phyloP scores from a whole-genome alignment of 2,329 filamentous ascomycete genomes.

The Penicillium sp. region DNA sequence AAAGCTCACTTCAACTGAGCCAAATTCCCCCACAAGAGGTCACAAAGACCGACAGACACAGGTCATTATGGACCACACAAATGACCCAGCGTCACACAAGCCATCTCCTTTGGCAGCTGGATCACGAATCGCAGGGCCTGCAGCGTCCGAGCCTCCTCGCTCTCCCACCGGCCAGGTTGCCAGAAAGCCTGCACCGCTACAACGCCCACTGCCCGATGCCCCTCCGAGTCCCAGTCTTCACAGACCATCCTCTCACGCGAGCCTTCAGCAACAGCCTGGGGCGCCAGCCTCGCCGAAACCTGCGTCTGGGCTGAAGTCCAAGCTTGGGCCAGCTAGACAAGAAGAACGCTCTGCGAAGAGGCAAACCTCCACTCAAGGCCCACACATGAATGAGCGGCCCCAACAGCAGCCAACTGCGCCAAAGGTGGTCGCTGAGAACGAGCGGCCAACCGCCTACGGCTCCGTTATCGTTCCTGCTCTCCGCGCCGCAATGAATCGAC shows the following conservation, averaged over 20 bases:
- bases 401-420: conserved; percentile 29
- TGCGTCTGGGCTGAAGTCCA: conserved; percentile 28
- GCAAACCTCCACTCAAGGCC: conserved; percentile 23
- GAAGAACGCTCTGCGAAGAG: conserved; percentile 17
- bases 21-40: conserved; percentile 28
- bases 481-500: conserved; percentile 84
- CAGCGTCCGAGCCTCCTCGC: conserved; percentile 1
- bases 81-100: background rate
- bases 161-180: conserved; percentile 9
- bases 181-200: conserved; percentile 12
- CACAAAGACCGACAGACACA: conserved; percentile 19
- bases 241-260: conserved; percentile 6
- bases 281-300: conserved; percentile 14
- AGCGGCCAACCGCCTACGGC: conserved; percentile 24
- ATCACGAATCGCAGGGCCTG: background rate
- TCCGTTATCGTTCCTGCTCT: conserved; percentile 86
- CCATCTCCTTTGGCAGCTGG: background rate
- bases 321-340: conserved; percentile 22
- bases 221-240: conserved; percentile 6
- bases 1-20: conserved; percentile 38
- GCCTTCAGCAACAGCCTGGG: conserved; percentile 17
- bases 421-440: conserved; percentile 18
- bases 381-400: conserved; percentile 39
- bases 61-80: conserved; percentile 15
- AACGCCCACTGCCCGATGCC: conserved; percentile 17